Evolutionary conservation across 2,329 filamentous ascomycete genomes (phyloP), one percentile per base, ranked within the genome.

Genomic region (Verruconis gallopava): DNA sequence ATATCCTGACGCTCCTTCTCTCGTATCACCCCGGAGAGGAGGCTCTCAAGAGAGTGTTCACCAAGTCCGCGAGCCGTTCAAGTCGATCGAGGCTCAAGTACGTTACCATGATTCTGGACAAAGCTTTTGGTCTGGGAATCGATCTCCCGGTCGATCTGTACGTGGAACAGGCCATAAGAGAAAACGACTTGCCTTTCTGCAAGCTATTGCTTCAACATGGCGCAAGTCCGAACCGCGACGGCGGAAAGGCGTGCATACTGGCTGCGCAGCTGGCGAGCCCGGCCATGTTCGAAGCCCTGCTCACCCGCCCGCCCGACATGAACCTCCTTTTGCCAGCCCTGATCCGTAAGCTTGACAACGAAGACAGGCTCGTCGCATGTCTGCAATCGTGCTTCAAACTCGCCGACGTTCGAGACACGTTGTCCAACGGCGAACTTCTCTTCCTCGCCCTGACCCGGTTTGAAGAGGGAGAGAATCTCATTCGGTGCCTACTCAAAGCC

Each of bases 391-490:
- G 38, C 13, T 15, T 40, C 14, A 28, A 25, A 21, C 25, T 19
- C 25, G 21, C 33, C 12, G 25, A 19, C 5, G 21, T 28, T 20
- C 38, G 15, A 13, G 15, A 30, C n/a, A 18, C 14, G 19, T 21
- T 18, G 17, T 14, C 21, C 21, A 18, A 40, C 13, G 33, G 33
- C 32, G 32, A 21, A 28, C 14, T 42, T 9, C 20, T 42, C 4
- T 42, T 42, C 17, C 17, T 36, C 12, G 40, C 40, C 13, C 17
- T 42, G 40, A 19, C 18, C 14, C 33, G 30, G 12, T 21, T 35
- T 20, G 21, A 21, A 17, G 20, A 33, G n/a, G 40, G 30, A 21
- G 13, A 42, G 11, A 30, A 21, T 21, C 33, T 42, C 14, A 35
- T 42, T 19, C 28, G 20, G 12, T 22, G 35, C 12, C 30, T 42